Percentiles rank a stretch among this genome's conserved stretches.
Conservation (phyloP, 2,329 filamentous ascomycete species). For the Acrocalymma vagum region DNA sequence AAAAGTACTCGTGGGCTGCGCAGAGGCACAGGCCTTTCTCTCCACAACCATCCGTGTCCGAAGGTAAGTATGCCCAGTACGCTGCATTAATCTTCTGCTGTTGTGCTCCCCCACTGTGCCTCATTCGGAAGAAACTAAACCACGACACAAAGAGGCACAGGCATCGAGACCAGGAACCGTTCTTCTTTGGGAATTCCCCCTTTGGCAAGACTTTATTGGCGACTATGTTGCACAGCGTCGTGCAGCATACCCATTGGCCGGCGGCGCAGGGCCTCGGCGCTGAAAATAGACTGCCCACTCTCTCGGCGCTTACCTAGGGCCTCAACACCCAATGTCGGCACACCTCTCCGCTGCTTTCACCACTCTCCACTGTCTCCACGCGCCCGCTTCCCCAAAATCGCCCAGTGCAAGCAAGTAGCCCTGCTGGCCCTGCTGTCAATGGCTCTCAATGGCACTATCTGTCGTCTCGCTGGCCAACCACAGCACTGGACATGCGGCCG, state of each 20-base stretch:
- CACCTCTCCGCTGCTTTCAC: constrained; percentile 20
- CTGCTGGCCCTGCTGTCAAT: constrained; percentile 20
- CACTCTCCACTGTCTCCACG: constrained; percentile 14
- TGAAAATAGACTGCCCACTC: constrained; percentile 39
- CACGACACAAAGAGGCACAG: not conserved
- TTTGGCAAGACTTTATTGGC: constrained; percentile 31
- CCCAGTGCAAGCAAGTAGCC: constrained; percentile 25
- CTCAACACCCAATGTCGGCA: constrained; percentile 42
- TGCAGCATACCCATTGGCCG: constrained; percentile 34
- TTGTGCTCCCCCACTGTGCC: no score
- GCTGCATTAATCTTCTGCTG: no score
- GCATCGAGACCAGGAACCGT: no score
- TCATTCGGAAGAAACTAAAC: no score
- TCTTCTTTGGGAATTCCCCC: constrained; percentile 5
- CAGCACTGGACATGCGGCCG: constrained; percentile 20
- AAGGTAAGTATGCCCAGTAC: no score
- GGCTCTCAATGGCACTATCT: no score
- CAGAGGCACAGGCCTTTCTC: no score
- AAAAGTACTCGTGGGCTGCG: no score
- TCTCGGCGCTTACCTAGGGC: constrained; percentile 42
- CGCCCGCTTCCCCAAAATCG: constrained; percentile 32
- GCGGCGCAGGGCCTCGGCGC: constrained; percentile 25
- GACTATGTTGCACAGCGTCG: constrained; percentile 32
- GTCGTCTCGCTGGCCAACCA: constrained; percentile 38
- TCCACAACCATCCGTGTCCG: no score